phyloP scores from a whole-genome alignment of 1,139 yeast genomes.

The Candida sanyaensis region DNA sequence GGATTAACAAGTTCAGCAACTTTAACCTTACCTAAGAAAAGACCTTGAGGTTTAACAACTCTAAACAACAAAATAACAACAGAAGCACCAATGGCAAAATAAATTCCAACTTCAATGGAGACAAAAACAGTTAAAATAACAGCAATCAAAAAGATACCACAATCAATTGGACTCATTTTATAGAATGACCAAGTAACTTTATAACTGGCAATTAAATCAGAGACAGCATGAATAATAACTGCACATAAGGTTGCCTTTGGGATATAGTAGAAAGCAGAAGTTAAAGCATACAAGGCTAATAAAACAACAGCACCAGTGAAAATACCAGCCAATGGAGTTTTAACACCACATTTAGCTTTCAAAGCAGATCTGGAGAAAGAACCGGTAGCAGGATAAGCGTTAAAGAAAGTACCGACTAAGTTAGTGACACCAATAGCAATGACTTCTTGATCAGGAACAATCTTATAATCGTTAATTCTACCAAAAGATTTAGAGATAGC shows the following conservation, averaged over 20 bases:
- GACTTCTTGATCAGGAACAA: constrained; percentile 90
- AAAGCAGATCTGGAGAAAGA: constrained; percentile 94
- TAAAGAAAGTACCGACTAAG: constrained; percentile 86
- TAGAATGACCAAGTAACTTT: constrained; percentile 73
- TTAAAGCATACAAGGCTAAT: constrained; percentile 80
- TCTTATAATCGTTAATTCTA: constrained; percentile 85
- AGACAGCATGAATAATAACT: constrained; percentile 92
- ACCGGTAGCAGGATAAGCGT: constrained; percentile 95
- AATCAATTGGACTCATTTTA: constrained; percentile 76
- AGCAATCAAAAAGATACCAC: constrained; percentile 72
- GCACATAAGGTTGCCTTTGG: constrained; percentile 89
- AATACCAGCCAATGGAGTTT: constrained; percentile 92
- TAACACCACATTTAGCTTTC: constrained; percentile 93
- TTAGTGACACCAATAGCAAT: constrained; percentile 94
- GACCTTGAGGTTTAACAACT: constrained; percentile 78
- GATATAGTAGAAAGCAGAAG: constrained; percentile 82
- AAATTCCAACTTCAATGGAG: constrained; percentile 85
- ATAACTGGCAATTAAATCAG: constrained; percentile 78
- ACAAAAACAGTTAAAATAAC: constrained; percentile 80
- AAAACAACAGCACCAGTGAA: constrained; percentile 89
- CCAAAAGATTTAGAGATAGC: constrained; percentile 95
- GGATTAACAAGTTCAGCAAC: constrained; percentile 73
- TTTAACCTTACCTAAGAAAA: constrained; percentile 76
- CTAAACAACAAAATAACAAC: constrained; percentile 72
- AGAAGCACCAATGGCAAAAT: constrained; percentile 87